Conservation (phyloP, 164 flowering plant genomes). For the Tetrastigma voinierianum region DNA sequence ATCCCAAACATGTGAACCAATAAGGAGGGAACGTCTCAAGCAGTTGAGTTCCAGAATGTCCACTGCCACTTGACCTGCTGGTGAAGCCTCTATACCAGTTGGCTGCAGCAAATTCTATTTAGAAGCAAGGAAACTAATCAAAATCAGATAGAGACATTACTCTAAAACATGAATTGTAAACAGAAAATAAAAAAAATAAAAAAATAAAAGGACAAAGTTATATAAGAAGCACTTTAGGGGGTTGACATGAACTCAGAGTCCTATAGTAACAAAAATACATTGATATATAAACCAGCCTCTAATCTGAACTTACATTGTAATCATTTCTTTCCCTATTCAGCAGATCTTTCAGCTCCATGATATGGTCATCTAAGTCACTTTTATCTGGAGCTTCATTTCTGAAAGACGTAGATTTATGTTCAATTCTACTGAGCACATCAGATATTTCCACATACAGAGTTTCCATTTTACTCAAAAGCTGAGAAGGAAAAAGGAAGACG, state of each 20-base stretch:
- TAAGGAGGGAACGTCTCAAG: slow-evolving; percentile 62
- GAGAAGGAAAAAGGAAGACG: slow-evolving; percentile 13
- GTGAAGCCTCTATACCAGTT: slow-evolving; percentile 24
- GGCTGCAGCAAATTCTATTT: slow-evolving; percentile 56
- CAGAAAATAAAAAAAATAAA: neutral
- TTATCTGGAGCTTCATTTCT: slow-evolving; percentile 34
- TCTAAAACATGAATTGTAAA: neutral
- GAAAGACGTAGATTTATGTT: slow-evolving; percentile 39
- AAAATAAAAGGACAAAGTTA: neutral
- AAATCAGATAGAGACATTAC: neutral
- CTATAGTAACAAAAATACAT: neutral
- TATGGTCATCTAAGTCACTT: slow-evolving; percentile 45
- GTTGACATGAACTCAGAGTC: neutral
- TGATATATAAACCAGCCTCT: neutral
- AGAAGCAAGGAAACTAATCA: slow-evolving; percentile 9
- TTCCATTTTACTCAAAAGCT: slow-evolving; percentile 70
- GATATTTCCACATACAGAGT: slow-evolving; percentile 62
- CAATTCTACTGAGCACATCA: slow-evolving; percentile 51
- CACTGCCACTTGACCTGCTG: slow-evolving; percentile 19
- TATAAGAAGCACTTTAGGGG: neutral
- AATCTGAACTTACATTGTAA: slow-evolving; percentile 53
- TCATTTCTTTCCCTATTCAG: slow-evolving; percentile 60
- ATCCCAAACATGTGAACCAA: slow-evolving; percentile 78
- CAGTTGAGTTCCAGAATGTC: slow-evolving; percentile 80
- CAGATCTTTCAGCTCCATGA: slow-evolving; percentile 59